phyloP scores from a whole-genome alignment of 2,329 filamentous ascomycete species.

The Cladosporium sphaerospermum region DNA sequence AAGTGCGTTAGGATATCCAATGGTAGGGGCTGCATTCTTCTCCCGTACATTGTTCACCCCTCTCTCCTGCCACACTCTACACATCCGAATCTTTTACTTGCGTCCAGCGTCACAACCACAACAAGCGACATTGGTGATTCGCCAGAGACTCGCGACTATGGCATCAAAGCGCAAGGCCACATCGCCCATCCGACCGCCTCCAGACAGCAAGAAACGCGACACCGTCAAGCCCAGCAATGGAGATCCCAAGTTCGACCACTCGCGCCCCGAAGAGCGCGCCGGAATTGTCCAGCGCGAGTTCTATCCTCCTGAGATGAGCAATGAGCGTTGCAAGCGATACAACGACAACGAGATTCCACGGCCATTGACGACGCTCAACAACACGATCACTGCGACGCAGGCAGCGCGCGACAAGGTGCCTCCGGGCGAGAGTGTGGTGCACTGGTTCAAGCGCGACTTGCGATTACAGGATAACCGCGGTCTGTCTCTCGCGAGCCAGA shows the following conservation, averaged over 20 bases:
- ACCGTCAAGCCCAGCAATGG: background rate
- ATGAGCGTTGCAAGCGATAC: constrained; percentile 69
- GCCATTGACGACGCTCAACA: constrained; percentile 63
- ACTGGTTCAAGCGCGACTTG: constrained; percentile 88
- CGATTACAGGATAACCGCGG: constrained; percentile 67
- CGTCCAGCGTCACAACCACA: background rate
- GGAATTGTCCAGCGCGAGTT: constrained; percentile 52
- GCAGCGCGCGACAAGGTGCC: constrained; percentile 46
- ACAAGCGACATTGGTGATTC: background rate
- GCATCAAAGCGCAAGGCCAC: constrained; percentile 26
- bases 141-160: constrained; percentile 14
- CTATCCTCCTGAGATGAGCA: constrained; percentile 83
- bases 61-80: background rate
- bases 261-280: constrained; percentile 31
- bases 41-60: background rate
- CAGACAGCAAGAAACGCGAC: constrained; percentile 19
- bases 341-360: constrained; percentile 61
- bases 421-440: constrained; percentile 61
- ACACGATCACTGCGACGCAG: constrained; percentile 56
- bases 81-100: too few relatives aligned
- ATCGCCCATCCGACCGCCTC: constrained; percentile 24
- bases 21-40: constrained; percentile 3
- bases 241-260: constrained; percentile 25
- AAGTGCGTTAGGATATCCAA: background rate
- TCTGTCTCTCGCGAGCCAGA: constrained; percentile 59